Evolutionary conservation across 2,329 filamentous ascomycete species (phyloP).

Genomic region (Penicillium sclerotigenum): DNA sequence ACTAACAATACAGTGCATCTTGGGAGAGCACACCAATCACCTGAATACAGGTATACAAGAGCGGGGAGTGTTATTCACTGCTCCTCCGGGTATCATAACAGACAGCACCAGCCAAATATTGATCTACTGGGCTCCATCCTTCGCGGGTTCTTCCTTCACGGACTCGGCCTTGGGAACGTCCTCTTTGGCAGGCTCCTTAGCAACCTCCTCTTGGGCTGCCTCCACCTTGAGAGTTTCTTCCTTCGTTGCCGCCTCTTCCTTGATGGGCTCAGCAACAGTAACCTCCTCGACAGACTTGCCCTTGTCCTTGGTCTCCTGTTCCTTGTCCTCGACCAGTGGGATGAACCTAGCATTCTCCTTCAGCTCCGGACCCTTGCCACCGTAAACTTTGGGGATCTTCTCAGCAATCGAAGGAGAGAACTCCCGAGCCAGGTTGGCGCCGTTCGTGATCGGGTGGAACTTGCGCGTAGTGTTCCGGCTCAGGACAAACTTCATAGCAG

Average conservation of each 20-base stretch:
- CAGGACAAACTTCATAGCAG: conserved; percentile 71
- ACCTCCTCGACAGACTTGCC: conserved; percentile 3
- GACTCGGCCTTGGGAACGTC: conserved; percentile 10
- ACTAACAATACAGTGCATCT: background rate
- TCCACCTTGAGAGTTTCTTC: background rate
- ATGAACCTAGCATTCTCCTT: conserved; percentile 38
- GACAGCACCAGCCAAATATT: conserved; percentile 5
- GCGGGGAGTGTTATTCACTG: conserved; percentile 13
- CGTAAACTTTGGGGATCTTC: conserved; percentile 71
- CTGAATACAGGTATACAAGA: conserved; percentile 13
- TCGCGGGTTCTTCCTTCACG: conserved; percentile 12
- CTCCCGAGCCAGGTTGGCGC: conserved; percentile 64
- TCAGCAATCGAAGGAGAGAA: conserved; percentile 55
- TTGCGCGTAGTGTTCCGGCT: conserved; percentile 72
- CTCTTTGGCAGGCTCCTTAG: conserved; percentile 9
- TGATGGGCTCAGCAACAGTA: conserved; percentile 4
- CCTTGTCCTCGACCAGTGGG: conserved; percentile 27
- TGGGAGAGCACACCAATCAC: background rate
- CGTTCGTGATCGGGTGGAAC: conserved; percentile 74
- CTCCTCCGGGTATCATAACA: conserved; percentile 27
- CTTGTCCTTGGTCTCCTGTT: conserved; percentile 10
- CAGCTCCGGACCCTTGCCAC: conserved; percentile 64
- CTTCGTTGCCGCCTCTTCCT: conserved; percentile 12
- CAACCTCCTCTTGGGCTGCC: conserved; percentile 15
- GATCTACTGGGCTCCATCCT: conserved; percentile 17